Conservation (phyloP, 345 rosid genomes). For the Toxicodendron radicans region DNA sequence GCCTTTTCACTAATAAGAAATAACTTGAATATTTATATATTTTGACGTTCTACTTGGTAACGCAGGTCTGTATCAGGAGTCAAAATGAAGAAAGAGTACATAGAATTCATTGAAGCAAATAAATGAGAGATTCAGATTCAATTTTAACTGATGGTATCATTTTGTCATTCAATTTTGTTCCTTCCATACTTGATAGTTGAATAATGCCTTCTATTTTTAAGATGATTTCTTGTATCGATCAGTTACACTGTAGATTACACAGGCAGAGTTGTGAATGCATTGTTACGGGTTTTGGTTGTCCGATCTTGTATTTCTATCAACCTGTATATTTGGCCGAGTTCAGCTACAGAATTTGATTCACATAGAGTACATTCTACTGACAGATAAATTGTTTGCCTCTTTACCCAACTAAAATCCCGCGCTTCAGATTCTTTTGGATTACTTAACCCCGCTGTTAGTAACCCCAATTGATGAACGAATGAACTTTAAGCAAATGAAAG, state of each 20-base stretch:
- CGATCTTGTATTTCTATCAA: slow-evolving; percentile 8
- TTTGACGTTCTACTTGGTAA: not conserved
- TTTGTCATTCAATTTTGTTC: slow-evolving; percentile 43
- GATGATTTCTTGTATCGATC: slow-evolving; percentile 9
- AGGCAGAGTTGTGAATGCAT: slow-evolving; percentile 23
- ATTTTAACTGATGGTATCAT: slow-evolving; percentile 18
- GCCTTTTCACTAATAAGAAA: not conserved
- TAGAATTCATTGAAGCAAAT: slow-evolving; percentile 80
- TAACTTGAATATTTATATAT: not conserved
- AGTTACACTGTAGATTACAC: slow-evolving; percentile 24
- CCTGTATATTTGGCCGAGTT: not conserved
- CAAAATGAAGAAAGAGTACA: slow-evolving; percentile 96
- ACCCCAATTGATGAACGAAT: not conserved
- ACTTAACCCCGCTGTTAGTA: not conserved
- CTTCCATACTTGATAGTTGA: slow-evolving; percentile 23
- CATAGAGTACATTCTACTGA: not conserved
- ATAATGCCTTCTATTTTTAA: slow-evolving; percentile 27
- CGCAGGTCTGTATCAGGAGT: slow-evolving; percentile 82
- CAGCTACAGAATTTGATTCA: not conserved
- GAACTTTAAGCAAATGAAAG: not conserved
- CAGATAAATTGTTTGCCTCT: not conserved
- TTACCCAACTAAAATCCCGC: not conserved
- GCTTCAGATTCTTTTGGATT: not conserved
- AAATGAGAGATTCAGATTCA: slow-evolving; percentile 44
- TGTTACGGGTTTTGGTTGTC: slow-evolving; percentile 10